Evolutionary conservation across 2,329 filamentous ascomycete genomes (phyloP), one percentile per base, ranked within the genome.

Genomic region (Monosporascus sp.): DNA sequence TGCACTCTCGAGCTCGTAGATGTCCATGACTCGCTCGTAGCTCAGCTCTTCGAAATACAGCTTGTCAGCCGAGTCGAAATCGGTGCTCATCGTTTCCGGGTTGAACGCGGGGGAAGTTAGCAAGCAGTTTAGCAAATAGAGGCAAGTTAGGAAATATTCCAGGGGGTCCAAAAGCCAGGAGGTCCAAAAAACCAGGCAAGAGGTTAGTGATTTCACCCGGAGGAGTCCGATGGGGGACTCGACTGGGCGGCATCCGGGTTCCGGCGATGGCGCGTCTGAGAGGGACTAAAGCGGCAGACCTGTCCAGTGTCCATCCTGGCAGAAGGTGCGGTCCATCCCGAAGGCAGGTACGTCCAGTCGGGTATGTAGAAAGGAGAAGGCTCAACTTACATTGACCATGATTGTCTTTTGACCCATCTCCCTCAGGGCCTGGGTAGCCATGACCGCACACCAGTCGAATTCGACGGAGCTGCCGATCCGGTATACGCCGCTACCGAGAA

Each of bases 21-120:
- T 97, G 71, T 99, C 94, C 91, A 97, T 96, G 9, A 97, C 93
- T 68, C 93, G 87, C 76, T 97, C 94, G 70, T 97, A 97, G 72
- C 88, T 94, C 51, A 97, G 75, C 73, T 99, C 94, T 64, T 97
- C 94, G 60, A 99, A 99, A 75, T 97, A 99, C 5, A 99, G 82
- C 65, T 86, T 91, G 65, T 97, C 93, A 8, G 91, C 90, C 9
- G 83, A 84, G 63, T 99, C 94, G 68, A 87, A 93, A 72, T 97
- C 94, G 0, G 93, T 97, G 26, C 6, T 7, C 26, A 26, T 7
- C 0, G 91, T 96, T 65, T 96, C 90, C 0, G 89, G 89, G 64
- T 94, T 93, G 64, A 3, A 31, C 28, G 3, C 8, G n/a, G n/a
- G n/a, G n/a, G n/a, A n/a, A n/a, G n/a, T n/a, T n/a, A n/a, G n/a